These are phyloP conservation scores for Neurospora africana DNA, from an alignment of 495 filamentous ascomycete genomes.

Conservation along the genomic window DNA sequence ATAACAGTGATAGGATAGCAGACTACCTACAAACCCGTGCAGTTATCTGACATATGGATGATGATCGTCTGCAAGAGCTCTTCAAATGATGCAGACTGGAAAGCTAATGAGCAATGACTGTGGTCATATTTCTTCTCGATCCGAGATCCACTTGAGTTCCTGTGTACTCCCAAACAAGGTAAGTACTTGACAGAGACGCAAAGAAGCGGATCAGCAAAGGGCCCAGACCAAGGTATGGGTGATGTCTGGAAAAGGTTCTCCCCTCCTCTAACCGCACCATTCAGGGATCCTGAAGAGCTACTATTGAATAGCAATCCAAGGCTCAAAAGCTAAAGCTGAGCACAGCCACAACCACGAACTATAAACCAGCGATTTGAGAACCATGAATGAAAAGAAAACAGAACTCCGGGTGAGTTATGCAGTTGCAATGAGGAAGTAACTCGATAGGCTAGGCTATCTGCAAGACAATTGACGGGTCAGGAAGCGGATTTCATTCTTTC, in stretches of 20 bases:
- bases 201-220: not conserved
- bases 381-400: not conserved
- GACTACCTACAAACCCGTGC: not conserved
- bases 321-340: not conserved
- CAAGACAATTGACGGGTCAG: too few species aligned
- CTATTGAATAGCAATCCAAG: not conserved
- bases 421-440: too few species aligned
- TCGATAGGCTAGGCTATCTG: too few species aligned
- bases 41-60: not conserved
- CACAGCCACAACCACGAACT: not conserved
- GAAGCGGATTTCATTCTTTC: too few species aligned
- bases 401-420: not conserved
- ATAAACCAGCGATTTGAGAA: not conserved
- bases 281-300: not conserved
- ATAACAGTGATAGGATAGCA: not conserved
- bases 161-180: too few species aligned
- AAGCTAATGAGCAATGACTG: too few species aligned
- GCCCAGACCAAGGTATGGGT: not conserved
- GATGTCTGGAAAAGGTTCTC: not conserved
- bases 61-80: not conserved
- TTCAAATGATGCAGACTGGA: not conserved
- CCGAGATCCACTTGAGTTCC: too few species aligned
- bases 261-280: not conserved
- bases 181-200: not conserved
- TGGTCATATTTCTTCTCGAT: too few species aligned